Percentiles rank a stretch among this genome's conserved stretches.
Evolutionary conservation across 2,329 filamentous ascomycete genomes (phyloP).

Genomic region (Colletotrichum filicis): DNA sequence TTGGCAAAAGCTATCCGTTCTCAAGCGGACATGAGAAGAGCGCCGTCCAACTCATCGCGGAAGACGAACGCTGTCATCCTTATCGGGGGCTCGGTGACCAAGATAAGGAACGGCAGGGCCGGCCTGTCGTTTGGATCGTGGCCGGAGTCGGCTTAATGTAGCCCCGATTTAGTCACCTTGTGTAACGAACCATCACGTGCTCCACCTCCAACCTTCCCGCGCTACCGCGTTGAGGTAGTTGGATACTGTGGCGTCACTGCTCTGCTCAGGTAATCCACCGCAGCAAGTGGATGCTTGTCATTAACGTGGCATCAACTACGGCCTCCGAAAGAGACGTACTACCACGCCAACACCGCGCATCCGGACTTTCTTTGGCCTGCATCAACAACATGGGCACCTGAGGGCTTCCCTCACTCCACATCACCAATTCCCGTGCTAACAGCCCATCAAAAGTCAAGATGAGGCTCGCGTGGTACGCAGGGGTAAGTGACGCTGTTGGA

Average conservation of each 20-base stretch:
- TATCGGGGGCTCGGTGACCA: background rate
- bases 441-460: slow-evolving; percentile 54
- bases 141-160: slow-evolving; percentile 5
- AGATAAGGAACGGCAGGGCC: background rate
- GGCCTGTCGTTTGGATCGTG: background rate
- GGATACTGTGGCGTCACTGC: slow-evolving; percentile 27
- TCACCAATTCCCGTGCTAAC: slow-evolving; percentile 23
- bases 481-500: slow-evolving; percentile 56
- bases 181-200: slow-evolving; percentile 12
- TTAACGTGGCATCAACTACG: slow-evolving; percentile 47
- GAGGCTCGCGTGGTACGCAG: slow-evolving; percentile 70
- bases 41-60: background rate
- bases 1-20: background rate
- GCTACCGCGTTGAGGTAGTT: background rate
- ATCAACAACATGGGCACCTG: slow-evolving; percentile 50
- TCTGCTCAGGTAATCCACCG: slow-evolving; percentile 35
- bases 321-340: slow-evolving; percentile 22
- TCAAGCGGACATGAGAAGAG: background rate
- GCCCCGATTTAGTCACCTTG: background rate
- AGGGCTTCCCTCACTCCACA: slow-evolving; percentile 37
- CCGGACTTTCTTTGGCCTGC: slow-evolving; percentile 22
- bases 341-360: slow-evolving; percentile 20
- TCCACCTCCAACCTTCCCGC: background rate
- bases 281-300: slow-evolving; percentile 33
- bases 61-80: background rate